Base-by-base conservation (phyloP, 164 flowering plant genomes). In the Stephania yunnanensis region DNA sequence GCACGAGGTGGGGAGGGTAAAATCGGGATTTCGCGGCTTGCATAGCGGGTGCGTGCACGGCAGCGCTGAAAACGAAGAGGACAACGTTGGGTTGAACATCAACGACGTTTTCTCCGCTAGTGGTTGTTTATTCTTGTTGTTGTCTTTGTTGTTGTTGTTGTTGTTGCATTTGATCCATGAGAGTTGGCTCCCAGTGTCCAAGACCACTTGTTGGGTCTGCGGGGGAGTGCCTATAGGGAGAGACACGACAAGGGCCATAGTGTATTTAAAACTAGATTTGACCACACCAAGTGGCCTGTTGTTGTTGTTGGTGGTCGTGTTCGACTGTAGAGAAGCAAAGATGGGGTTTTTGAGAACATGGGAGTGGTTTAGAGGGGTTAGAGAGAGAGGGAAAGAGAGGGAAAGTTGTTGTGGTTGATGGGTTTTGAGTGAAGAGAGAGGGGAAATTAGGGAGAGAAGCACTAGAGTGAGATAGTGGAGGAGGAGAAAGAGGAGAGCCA, bases 121-220 rank as follows among this genome's bases (percentile, higher is more conserved):
- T 36, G 42, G 42, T 36, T 36, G 42, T 36, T 36, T 36, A 2
- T 36, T 36, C 3, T 36, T 36, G 2, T 36, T 4, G 42, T 36
- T 36, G 42, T 36, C 42, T 2, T 36, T 36, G 2, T 36, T 36
- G 2, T 36, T 36, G 42, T 36, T 36, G 42, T 36, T 36, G 42
- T 36, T 36, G 42, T 84, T 78, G 83, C 97, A 92, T 73, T 86
- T 89, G 68, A 89, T 86, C 97, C 97, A 92, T 1, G 97, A 90
- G 45, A 92, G 82, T 75, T 92, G 93, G 87, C 93, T 89, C 0
- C 97, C 97, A 3, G 97, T 92, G 83, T 92, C 97, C 31, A 92
- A 42, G 0, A 92, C 91, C 92, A 92, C 86, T 10, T 85, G 82
- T 71, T 89, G 93, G 53, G 83, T 63, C 80, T 92, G 94, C 2